These are phyloP conservation scores for Hypoxylon sp. DNA, from an alignment of 2,329 filamentous ascomycete species.

Conservation along the genomic window DNA sequence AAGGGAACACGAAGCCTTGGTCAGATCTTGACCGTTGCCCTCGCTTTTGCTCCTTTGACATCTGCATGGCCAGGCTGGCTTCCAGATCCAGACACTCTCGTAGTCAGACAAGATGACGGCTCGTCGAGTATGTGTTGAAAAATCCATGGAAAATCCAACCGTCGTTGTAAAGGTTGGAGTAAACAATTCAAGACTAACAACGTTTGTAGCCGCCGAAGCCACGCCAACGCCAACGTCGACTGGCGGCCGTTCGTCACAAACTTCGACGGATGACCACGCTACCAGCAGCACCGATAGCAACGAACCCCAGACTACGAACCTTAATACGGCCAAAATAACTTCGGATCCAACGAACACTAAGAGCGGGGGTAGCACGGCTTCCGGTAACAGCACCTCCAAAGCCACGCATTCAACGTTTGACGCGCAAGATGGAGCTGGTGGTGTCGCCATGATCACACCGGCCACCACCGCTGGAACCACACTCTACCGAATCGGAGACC, in stretches of 20 bases:
- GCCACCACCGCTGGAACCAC: conserved; percentile 61
- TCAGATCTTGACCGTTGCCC: conserved; percentile 65
- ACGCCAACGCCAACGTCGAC: conserved; percentile 42
- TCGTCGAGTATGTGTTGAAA: conserved; percentile 48
- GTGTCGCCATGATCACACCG: conserved; percentile 68
- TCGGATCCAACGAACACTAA: conserved; percentile 49
- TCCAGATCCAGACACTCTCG: conserved; percentile 66
- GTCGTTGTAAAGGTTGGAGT: conserved; percentile 7
- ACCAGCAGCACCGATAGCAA: conserved; percentile 36
- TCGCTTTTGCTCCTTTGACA: conserved; percentile 67
- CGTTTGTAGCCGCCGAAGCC: conserved; percentile 35
- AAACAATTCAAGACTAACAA: conserved; percentile 28
- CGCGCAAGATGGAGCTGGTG: conserved; percentile 63
- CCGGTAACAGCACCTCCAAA: conserved; percentile 49
- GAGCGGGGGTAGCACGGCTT: conserved; percentile 49
- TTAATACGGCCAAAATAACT: conserved; percentile 59
- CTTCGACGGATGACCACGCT: conserved; percentile 34
- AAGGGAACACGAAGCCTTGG: conserved; percentile 63
- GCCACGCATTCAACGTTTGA: conserved; percentile 61
- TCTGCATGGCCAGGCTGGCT: conserved; percentile 71
- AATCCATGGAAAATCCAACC: background rate
- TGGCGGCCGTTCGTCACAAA: conserved; percentile 39
- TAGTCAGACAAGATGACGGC: conserved; percentile 64
- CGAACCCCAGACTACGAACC: conserved; percentile 55
- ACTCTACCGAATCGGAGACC: conserved; percentile 72